Evolutionary conservation across 176 grass and related monocot genomes (phyloP).

Genomic region (Cymbopogon citratus): DNA sequence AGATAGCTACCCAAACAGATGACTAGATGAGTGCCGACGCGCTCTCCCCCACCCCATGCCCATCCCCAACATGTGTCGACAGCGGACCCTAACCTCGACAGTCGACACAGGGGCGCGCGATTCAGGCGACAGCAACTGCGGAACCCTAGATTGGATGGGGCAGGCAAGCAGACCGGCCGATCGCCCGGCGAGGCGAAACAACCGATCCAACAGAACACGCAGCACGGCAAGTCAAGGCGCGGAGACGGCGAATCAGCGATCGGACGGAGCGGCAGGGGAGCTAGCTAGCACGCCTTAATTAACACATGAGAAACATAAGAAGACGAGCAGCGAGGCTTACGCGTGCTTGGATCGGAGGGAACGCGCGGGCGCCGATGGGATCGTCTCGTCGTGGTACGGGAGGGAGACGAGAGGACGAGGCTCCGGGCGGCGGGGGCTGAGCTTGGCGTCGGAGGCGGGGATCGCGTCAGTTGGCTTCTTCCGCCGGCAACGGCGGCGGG

Average conservation of each 20-base stretch:
- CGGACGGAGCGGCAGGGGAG: background rate
- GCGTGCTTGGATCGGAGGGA: background rate
- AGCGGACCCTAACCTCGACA: background rate
- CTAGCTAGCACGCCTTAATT: background rate
- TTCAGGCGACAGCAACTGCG: background rate
- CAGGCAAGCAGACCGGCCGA: background rate
- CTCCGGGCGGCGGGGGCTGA: background rate
- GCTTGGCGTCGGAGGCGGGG: background rate
- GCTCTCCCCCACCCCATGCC: no score
- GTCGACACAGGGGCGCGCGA: background rate
- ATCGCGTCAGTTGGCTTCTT: background rate
- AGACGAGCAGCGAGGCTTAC: background rate
- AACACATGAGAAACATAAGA: background rate
- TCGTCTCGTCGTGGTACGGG: background rate
- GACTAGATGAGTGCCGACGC: background rate
- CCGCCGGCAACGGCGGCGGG: constrained; percentile 12
- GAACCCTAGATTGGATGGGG: constrained; percentile 15
- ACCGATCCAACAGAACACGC: background rate
- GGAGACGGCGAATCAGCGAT: background rate
- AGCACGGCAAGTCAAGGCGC: background rate
- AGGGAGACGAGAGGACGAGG: background rate
- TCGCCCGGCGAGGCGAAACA: background rate
- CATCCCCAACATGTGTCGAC: background rate
- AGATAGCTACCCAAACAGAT: background rate
- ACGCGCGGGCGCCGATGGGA: background rate